Evolutionary conservation across 805 yeast species (phyloP).

Genomic region (Clavispora fructus): DNA sequence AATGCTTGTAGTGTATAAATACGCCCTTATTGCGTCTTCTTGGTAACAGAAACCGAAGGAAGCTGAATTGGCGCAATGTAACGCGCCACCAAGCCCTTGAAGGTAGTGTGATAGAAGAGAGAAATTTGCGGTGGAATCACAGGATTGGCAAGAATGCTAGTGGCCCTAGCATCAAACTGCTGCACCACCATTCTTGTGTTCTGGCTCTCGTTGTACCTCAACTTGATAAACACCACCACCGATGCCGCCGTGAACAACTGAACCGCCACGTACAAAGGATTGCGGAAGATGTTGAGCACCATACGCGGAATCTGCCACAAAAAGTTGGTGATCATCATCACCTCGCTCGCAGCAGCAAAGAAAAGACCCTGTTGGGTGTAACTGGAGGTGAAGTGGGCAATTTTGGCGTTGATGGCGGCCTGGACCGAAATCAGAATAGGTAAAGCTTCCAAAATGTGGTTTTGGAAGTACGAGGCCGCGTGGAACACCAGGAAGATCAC

Average conservation of each 20-base stretch:
- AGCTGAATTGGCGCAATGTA: conserved; percentile 20
- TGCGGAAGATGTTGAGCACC: conserved; percentile 18
- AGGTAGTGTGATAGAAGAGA: conserved; percentile 14
- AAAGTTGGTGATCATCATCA: conserved; percentile 22
- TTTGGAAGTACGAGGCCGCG: conserved; percentile 33
- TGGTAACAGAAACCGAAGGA: conserved; percentile 11
- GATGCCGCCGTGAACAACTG: conserved; percentile 29
- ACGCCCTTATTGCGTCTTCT: conserved; percentile 7
- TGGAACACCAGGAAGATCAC: conserved; percentile 35
- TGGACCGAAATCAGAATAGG: conserved; percentile 30
- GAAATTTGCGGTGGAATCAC: conserved; percentile 9
- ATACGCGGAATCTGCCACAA: conserved; percentile 22
- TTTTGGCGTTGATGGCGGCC: conserved; percentile 23
- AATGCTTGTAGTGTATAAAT: too few species aligned
- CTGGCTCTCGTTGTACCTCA: conserved; percentile 29
- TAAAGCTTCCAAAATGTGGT: conserved; percentile 24
- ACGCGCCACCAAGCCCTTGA: conserved; percentile 15
- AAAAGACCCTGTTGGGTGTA: conserved; percentile 33
- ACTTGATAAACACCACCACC: conserved; percentile 29
- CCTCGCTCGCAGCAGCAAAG: conserved; percentile 35
- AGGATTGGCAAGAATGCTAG: conserved; percentile 16
- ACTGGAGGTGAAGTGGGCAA: conserved; percentile 25
- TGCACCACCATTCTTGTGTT: conserved; percentile 36
- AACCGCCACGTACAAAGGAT: conserved; percentile 24
- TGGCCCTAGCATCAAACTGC: conserved; percentile 41